Percentiles rank a stretch among this genome's conserved stretches.
Evolutionary conservation across 129 eudicot species (phyloP).

Genomic region (Pseudognaphalium luteoalbum): DNA sequence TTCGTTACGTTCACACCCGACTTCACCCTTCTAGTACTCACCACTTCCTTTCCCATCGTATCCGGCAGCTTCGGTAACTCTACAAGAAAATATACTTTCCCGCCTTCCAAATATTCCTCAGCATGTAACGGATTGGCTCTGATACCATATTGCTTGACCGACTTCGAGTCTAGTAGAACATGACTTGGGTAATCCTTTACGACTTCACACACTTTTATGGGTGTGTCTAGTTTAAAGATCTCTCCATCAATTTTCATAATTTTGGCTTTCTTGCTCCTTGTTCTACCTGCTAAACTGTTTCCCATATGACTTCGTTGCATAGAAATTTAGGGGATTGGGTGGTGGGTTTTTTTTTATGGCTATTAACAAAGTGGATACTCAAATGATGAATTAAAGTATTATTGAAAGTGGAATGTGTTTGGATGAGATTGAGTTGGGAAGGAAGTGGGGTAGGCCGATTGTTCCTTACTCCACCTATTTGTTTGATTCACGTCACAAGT

Average conservation of each 20-base stretch:
- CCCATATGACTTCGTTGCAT: constrained; percentile 47
- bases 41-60: constrained; percentile 31
- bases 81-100: constrained; percentile 61
- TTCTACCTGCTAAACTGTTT: constrained; percentile 45
- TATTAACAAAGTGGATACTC: constrained; percentile 17
- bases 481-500: constrained; percentile 22
- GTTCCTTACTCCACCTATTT: constrained; percentile 12
- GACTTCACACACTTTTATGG: constrained; percentile 47
- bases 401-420: constrained; percentile 26
- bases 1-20: constrained; percentile 45
- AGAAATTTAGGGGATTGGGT: constrained; percentile 22
- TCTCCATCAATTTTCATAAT: constrained; percentile 81
- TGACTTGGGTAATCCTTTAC: constrained; percentile 56
- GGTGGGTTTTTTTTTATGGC: constrained; percentile 11
- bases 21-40: constrained; percentile 32
- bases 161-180: constrained; percentile 56
- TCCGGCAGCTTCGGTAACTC: constrained; percentile 60
- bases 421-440: constrained; percentile 32
- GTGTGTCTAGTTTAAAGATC: constrained; percentile 47
- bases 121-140: constrained; percentile 61
- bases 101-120: constrained; percentile 39
- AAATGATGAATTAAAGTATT: constrained; percentile 12
- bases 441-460: constrained; percentile 38
- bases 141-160: constrained; percentile 52
- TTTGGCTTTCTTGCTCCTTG: constrained; percentile 48